A percentile compares a stretch with the other conserved stretches of the same genome.
Conservation (phyloP, 768 basidiomycete genomes). For the Mycena belliarum region DNA sequence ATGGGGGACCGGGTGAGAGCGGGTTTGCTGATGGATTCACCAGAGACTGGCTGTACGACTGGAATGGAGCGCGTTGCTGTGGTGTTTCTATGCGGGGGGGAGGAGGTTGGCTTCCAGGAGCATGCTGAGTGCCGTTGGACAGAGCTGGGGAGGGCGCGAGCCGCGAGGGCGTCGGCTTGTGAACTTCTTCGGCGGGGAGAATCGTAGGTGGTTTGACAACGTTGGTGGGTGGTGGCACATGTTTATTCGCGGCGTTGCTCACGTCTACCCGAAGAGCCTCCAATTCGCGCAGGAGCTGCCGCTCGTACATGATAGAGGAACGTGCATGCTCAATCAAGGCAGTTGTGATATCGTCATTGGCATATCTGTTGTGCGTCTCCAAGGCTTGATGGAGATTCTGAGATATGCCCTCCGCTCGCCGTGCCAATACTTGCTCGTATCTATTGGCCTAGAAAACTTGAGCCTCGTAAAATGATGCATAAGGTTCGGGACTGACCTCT, state of each 20-base stretch:
- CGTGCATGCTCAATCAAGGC: constrained; percentile 93
- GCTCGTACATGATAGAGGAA: constrained; percentile 89
- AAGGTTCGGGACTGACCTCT: constrained; percentile 55
- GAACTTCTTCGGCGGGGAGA: constrained; percentile 65
- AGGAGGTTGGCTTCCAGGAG: constrained; percentile 18
- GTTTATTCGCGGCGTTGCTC: constrained; percentile 63
- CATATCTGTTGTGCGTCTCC: constrained; percentile 78
- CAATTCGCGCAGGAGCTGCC: constrained; percentile 83
- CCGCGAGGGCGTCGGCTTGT: constrained; percentile 32
- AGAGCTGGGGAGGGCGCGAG: constrained; percentile 9
- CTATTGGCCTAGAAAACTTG: constrained; percentile 70
- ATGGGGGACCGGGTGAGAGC: constrained; percentile 15
- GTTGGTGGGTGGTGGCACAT: constrained; percentile 46
- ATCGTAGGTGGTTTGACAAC: constrained; percentile 61
- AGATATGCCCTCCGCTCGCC: constrained; percentile 90
- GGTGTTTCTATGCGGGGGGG: constrained; percentile 22
- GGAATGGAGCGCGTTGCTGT: constrained; percentile 19
- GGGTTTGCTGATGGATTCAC: constrained; percentile 2
- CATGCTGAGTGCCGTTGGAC: constrained; percentile 19
- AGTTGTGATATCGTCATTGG: constrained; percentile 88
- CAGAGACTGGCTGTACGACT: constrained; percentile 16
- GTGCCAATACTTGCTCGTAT: constrained; percentile 82
- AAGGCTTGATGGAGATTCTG: constrained; percentile 89
- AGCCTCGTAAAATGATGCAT: constrained; percentile 10
- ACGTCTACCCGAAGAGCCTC: constrained; percentile 84